Base-by-base conservation (phyloP, 495 filamentous ascomycete genomes). In the Umbilicaria muhlenbergii region DNA sequence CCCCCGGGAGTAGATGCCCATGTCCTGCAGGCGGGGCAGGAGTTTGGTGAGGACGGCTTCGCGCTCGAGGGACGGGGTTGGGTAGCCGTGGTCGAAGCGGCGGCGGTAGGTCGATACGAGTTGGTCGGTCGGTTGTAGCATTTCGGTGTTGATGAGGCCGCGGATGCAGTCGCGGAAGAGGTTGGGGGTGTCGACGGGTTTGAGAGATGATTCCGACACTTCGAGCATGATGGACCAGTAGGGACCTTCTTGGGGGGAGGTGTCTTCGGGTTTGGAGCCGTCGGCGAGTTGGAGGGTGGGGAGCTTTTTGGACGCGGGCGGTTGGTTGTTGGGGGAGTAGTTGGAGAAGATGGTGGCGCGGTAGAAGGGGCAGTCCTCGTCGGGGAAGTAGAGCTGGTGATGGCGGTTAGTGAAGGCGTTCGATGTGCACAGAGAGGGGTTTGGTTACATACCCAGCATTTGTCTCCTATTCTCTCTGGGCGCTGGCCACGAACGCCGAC, bases 171-270 rank as follows among this genome's bases (percentile, higher is more conserved):
- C 89, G 51, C 68, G 69, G 48, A 99, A 70, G 48, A 99, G 65
- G 55, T 77, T 94, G 41, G 73, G 75, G 52, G 79, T 63, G 66
- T 96, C 77, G 24, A 95, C 83, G 12, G 86, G 82, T 74, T 99
- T 99, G 81, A 93, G 75, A 53, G 75, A 76, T 34, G 91, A 95
- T 63, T 96, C 87, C 36, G 92, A 95, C 43, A 96, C 82, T 67
- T 99, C 91, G 59, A 99, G 68, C 91, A 99, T 99, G 71, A 99
- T 91, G 46, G 89, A 95, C 91, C 91, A 99, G 78, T 99, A 99
- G 8, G 91, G 91, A 14, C 91, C 91, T 49, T 78, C 73, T 71
- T 85, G 68, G 43, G 86, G 56, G 51, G 80, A 73, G 38, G 66
- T 69, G 56, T 67, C 79, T 21, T 64, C 54, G 34, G 88, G 75